A percentile compares a stretch with the other conserved stretches of the same genome.
These are phyloP conservation scores for Malassezia dermatis DNA, from an alignment of 1,284 basidiomycete genomes.

Conservation along the genomic window DNA sequence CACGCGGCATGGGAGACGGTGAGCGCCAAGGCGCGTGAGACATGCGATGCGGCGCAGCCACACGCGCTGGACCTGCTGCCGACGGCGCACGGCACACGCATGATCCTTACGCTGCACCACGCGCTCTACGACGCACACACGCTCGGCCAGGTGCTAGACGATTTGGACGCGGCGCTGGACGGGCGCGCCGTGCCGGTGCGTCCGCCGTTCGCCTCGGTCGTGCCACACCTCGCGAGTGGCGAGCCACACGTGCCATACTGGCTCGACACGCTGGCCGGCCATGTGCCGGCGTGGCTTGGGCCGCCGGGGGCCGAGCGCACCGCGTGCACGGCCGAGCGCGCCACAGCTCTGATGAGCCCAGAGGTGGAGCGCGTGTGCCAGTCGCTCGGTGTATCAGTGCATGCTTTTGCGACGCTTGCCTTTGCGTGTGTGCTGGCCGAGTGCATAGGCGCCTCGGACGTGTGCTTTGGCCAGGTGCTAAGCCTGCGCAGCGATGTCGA, in stretches of 20 bases:
- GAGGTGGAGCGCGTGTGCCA: constrained; percentile 14
- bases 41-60: constrained; percentile 10
- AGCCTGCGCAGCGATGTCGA: constrained; percentile 27
- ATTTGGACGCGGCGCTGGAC: constrained; percentile 21
- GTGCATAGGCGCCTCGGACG: constrained; percentile 20
- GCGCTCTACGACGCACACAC: constrained; percentile 27
- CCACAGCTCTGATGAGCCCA: neutral
- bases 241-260: constrained; percentile 25
- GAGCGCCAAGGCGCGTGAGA: constrained; percentile 9
- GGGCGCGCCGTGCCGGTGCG: neutral
- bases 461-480: constrained; percentile 41
- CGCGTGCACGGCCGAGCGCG: constrained; percentile 5
- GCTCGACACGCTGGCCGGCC: constrained; percentile 18
- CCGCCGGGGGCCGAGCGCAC: neutral
- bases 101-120: constrained; percentile 9
- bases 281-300: constrained; percentile 16
- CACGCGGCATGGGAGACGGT: neutral
- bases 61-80: constrained; percentile 1
- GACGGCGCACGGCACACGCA: neutral
- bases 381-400: constrained; percentile 23
- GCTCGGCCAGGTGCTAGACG: constrained; percentile 35
- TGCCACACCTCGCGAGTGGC: constrained; percentile 26
- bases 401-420: constrained; percentile 32
- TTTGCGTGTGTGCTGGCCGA: constrained; percentile 31
- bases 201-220: constrained; percentile 21